Conservation (phyloP, 163 green algal genomes). For the Scenedesmus sp. region DNA sequence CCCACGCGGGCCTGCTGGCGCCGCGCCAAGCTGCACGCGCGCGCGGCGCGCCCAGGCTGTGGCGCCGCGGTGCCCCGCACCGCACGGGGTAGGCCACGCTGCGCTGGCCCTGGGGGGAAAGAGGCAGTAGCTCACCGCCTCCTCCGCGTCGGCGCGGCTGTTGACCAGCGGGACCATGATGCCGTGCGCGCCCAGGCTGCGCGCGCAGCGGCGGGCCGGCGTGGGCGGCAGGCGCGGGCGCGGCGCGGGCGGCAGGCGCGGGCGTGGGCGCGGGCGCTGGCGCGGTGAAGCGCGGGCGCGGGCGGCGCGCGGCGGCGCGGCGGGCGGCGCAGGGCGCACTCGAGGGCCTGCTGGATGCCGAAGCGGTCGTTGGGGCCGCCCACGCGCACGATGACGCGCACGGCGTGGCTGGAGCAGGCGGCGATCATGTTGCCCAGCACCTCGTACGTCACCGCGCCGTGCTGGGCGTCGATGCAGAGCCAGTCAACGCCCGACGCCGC, state of each 20-base stretch:
- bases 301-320: neutral
- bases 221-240: no score
- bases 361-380: constrained; percentile 47
- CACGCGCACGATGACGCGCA: constrained; percentile 48
- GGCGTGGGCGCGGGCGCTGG: no score
- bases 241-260: no score
- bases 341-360: constrained; percentile 54
- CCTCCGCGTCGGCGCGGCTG: constrained; percentile 39
- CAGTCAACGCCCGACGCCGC: constrained; percentile 46
- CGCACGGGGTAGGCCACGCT: constrained; percentile 45
- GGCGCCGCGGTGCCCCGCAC: no score
- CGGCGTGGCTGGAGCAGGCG: neutral
- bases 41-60: no score
- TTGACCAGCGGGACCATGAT: constrained; percentile 56
- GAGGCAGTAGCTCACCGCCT: constrained; percentile 49
- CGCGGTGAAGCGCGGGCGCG: neutral
- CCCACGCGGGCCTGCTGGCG: no score
- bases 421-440: constrained; percentile 37
- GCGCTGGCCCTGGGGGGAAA: constrained; percentile 45
- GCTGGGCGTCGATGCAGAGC: constrained; percentile 50
- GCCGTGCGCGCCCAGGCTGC: constrained; percentile 47
- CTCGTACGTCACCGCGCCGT: constrained; percentile 37
- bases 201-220: no score
- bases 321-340: constrained; percentile 36
- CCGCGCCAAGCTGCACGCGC: no score